Conservation (phyloP, 441 rosid species). For the Arabidopsis hybrid region DNA sequence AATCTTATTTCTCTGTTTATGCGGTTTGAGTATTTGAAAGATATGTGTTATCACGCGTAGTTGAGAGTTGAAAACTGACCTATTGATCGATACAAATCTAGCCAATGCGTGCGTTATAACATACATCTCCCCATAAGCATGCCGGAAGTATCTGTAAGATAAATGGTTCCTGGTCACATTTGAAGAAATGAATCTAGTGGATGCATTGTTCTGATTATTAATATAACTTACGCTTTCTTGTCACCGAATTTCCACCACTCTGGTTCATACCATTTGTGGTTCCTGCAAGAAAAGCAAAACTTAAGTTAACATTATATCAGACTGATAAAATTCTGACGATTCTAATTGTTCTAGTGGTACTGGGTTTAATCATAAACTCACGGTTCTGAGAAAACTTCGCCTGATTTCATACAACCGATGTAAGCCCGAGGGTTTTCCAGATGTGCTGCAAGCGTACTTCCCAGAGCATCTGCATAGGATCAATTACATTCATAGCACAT, state of each 20-base stretch:
- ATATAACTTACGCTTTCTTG: slow-evolving; percentile 78
- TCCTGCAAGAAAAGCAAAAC: slow-evolving; percentile 56
- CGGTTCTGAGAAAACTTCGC: slow-evolving; percentile 92
- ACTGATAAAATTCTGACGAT: slow-evolving; percentile 17
- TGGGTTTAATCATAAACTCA: slow-evolving; percentile 54
- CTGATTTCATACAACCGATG: slow-evolving; percentile 98
- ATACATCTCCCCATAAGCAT: slow-evolving; percentile 94
- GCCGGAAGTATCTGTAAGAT: slow-evolving; percentile 78
- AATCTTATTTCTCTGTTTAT: not conserved
- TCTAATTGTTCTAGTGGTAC: not conserved
- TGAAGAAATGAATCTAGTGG: slow-evolving; percentile 1
- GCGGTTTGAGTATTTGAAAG: not conserved
- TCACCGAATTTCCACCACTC: slow-evolving; percentile 99
- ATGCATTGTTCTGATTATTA: not conserved
- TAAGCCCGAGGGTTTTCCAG: slow-evolving; percentile 81
- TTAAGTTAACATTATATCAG: slow-evolving; percentile 9
- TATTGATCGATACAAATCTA: slow-evolving; percentile 82
- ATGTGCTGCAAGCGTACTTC: slow-evolving; percentile 78
- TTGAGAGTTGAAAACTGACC: slow-evolving; percentile 51
- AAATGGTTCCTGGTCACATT: slow-evolving; percentile 1
- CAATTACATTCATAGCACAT: slow-evolving; percentile 19
- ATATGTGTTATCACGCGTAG: not conserved
- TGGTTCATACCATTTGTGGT: slow-evolving; percentile 93
- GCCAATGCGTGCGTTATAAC: slow-evolving; percentile 83
- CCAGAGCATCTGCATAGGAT: slow-evolving; percentile 68